Conservation (phyloP, 306 rosid species). For the Prunus mongolica region DNA sequence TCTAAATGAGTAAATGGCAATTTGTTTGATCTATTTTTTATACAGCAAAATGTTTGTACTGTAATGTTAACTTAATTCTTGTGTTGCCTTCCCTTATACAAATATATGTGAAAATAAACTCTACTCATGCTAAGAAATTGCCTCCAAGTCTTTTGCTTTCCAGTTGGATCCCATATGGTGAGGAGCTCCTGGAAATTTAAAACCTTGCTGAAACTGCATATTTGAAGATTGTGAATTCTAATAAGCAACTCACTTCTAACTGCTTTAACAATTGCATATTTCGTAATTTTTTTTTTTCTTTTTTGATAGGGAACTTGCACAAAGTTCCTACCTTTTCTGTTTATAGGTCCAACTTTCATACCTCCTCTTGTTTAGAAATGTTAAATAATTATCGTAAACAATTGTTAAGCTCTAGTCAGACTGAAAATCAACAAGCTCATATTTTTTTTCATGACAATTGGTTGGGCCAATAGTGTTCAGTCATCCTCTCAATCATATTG, state of each 20-base stretch:
- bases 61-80: not conserved
- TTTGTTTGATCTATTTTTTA: slow-evolving; percentile 16
- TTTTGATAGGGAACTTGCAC: not conserved
- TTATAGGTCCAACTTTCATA: not conserved
- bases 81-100: not conserved
- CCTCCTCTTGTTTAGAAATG: not conserved
- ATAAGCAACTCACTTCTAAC: too few species aligned
- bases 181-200: too few species aligned
- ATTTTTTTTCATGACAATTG: not conserved
- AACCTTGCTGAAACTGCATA: too few species aligned
- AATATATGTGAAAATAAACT: not conserved
- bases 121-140: too few species aligned
- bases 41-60: slow-evolving; percentile 1
- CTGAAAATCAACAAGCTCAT: not conserved
- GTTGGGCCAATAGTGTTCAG: too few species aligned
- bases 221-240: too few species aligned
- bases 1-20: slow-evolving; percentile 9
- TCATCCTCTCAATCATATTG: too few species aligned
- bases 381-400: not conserved
- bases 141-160: too few species aligned
- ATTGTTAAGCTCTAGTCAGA: not conserved
- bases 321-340: not conserved
- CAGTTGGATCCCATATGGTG: too few species aligned
- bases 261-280: not conserved
- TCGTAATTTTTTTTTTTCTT: too few species aligned